Evolutionary conservation across 257 asterid genomes (phyloP), one percentile per base, ranked within the genome.

Genomic region (Solanum clarkiae): DNA sequence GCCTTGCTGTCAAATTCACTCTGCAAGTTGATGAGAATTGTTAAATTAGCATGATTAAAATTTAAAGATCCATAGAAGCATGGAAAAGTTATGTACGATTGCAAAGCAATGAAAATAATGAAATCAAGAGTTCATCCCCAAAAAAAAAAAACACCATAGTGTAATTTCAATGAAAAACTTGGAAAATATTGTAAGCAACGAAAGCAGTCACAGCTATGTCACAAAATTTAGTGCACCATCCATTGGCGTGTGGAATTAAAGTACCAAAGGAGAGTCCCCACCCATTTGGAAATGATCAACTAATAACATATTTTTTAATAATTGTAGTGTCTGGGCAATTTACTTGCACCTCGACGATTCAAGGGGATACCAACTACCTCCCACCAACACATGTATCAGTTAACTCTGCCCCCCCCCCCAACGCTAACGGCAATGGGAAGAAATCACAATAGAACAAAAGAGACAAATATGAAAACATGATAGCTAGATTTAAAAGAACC

Each of bases 1-100:
- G 87, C 93, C 89, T 91, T 90, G 88, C 87, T 86, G 86, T 93
- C 95, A 88, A 88, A 86, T 49, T 90, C 92, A 86, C 92, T 90
- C 98, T 94, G 96, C 89, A 91, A 70, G 72, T 44, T 85, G 85
- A 70, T 81, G 53, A 59, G 80, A 83, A 65, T 66, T 86, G 56
- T 65, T 84, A 84, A 85, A 77, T 82, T 75, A 7, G 84, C 69
- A 82, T 29, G 87, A 71, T 59, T 75, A 68, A 70, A 57, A 18
- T 24, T 69, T 49, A 49, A 32, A 62, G 45, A 45, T 56, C 17
- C 56, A 57, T 24, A 51, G 81, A 45, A 47, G 82, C 63, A 51
- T 77, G 82, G 82, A 51, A 77, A 75, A 75, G 24, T 16, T 24
- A 77, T 77, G 10, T 24, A 77, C 15, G 1, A 14, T 16, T 77